Evolutionary conservation across 192 early-diverging fungal genomes (phyloP), one percentile per base, ranked within the genome.

Genomic region (Paraglomus occultum): DNA sequence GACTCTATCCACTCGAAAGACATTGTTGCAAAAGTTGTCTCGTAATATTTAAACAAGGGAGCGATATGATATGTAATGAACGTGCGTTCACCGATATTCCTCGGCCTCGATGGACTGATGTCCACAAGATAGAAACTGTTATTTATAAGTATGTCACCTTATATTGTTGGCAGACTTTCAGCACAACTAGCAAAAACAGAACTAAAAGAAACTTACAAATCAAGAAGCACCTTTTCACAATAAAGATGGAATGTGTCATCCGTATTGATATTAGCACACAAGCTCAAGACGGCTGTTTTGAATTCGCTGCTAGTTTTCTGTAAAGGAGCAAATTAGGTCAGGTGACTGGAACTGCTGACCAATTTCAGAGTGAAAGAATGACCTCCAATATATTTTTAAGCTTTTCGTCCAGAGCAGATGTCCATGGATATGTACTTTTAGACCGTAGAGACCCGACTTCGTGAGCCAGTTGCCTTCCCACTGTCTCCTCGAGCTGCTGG

Each of bases 1-100:
- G 51, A 57, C 39, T 69, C 67, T 12, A 69, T 57, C 67, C 67
- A 69, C 8, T 57, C 51, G 38, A 69, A 69, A 69, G 20, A 8
- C 39, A 69, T 12, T 39, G 18, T 69, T 18, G 11, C 51, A 53
- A 69, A 69, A 12, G 12, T 69, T 18, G 38, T 14, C 44, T 69
- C 40, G 38, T 69, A 69, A 69, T 57, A 69, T 45, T 69, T 69
- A 14, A 57, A 69, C 15, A 69, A 46, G 42, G 59, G 20, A 2
- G 39, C 17, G 8, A 61, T 61, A 15, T 61, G 8, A 45, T 46
- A 45, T 45, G 46, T 45, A 44, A 61, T 45, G 9, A 18, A 61
- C 22, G 42, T 45, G 2, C 43, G 2, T 46, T 61, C 11, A 45
- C 22, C 22, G 10, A 43, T 61, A 18, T 44, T 61, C 46, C 59